These are phyloP conservation scores for Larix kaempferi DNA, from an alignment of 75 land plant genomes.

Conservation along the genomic window DNA sequence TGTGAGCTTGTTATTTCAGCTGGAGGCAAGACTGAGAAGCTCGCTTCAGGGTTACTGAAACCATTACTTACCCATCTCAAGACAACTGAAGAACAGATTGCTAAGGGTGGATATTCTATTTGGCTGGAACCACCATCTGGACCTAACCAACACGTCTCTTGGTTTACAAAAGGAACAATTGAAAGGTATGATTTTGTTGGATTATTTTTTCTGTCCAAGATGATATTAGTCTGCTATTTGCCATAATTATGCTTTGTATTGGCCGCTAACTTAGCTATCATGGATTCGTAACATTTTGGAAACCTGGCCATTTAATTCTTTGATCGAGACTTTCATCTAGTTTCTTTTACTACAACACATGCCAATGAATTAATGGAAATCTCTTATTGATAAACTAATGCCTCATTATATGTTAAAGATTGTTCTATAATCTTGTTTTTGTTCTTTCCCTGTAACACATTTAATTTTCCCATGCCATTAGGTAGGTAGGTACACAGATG, in stretches of 20 bases:
- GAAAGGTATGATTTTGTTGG: conserved; percentile 61
- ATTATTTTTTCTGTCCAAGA: neutral
- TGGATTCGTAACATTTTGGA: neutral
- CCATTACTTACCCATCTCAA: conserved; percentile 93
- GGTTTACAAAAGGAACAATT: conserved; percentile 97
- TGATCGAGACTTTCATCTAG: neutral
- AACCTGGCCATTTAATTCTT: neutral
- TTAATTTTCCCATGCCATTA: neutral
- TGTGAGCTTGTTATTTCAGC: conserved; percentile 79
- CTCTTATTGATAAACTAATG: neutral
- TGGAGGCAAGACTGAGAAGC: conserved; percentile 73
- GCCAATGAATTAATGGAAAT: neutral
- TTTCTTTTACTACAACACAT: neutral
- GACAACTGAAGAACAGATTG: conserved; percentile 83
- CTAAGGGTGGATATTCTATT: conserved; percentile 86
- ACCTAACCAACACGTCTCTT: conserved; percentile 32
- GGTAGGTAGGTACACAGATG: neutral
- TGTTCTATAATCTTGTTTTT: too few species aligned
- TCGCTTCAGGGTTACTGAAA: conserved; percentile 87
- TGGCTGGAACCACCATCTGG: conserved; percentile 56
- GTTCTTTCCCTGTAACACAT: neutral
- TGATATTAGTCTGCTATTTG: neutral
- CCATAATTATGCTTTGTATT: neutral
- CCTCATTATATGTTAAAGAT: neutral
- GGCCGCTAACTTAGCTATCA: neutral